Percentiles rank a stretch among this genome's conserved stretches.
These are phyloP conservation scores for Plasmodium gaboni DNA, from an alignment of 169 alveolate species.

Conservation along the genomic window DNA sequence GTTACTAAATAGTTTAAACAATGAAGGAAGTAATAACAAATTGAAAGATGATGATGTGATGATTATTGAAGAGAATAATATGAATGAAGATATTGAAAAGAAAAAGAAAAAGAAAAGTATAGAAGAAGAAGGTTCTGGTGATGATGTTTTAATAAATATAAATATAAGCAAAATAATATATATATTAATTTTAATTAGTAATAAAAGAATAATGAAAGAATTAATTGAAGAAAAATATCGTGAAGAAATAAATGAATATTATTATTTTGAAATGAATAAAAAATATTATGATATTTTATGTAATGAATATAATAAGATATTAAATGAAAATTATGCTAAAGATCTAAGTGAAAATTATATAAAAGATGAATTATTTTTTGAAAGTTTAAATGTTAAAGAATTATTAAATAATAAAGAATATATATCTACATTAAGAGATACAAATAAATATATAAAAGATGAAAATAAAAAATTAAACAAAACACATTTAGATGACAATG, in stretches of 20 bases:
- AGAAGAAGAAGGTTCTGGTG: constrained; percentile 8
- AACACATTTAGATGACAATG: constrained; percentile 8
- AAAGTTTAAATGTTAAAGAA: constrained; percentile 14
- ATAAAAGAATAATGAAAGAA: constrained; percentile 31
- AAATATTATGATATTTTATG: constrained; percentile 35
- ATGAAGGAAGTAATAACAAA: not conserved
- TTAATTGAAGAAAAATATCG: constrained; percentile 7
- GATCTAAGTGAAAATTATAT: constrained; percentile 29
- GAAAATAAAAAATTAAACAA: constrained; percentile 3
- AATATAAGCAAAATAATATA: constrained; percentile 50
- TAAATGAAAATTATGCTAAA: constrained; percentile 23
- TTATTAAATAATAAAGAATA: constrained; percentile 7
- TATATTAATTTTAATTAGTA: constrained; percentile 29
- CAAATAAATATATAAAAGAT: not conserved
- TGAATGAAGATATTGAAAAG: not conserved
- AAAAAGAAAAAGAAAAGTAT: constrained; percentile 24
- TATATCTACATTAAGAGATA: not conserved
- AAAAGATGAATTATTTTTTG: constrained; percentile 29
- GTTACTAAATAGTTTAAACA: not conserved
- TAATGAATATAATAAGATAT: constrained; percentile 18
- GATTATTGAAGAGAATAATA: constrained; percentile 22
- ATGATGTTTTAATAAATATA: constrained; percentile 46
- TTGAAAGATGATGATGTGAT: not conserved
- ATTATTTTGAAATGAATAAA: constrained; percentile 41
- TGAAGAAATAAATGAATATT: constrained; percentile 18